Conservation (phyloP, 129 eudicot species). For the Ambrosia trifida region DNA sequence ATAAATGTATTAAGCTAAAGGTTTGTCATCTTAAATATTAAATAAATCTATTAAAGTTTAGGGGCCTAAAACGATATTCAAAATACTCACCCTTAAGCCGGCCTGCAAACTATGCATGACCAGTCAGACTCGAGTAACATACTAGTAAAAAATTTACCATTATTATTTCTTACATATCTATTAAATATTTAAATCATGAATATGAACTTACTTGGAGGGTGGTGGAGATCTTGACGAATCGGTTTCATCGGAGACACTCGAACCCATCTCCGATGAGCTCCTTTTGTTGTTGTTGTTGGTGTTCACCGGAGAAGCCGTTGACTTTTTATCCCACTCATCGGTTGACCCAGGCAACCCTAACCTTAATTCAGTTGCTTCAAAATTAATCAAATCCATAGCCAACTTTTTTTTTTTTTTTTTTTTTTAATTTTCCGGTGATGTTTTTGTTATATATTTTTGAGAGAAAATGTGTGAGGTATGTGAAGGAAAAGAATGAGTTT, state of each 20-base stretch:
- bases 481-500: background rate
- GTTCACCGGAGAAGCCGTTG: slow-evolving; percentile 19
- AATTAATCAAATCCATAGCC: slow-evolving; percentile 40
- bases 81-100: too few species aligned
- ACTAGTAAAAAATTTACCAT: too few species aligned
- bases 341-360: slow-evolving; percentile 64
- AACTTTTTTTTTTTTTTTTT: background rate
- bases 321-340: slow-evolving; percentile 38
- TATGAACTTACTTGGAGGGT: slow-evolving; percentile 62
- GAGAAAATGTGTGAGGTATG: background rate
- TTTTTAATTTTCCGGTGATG: slow-evolving; percentile 18
- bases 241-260: slow-evolving; percentile 27
- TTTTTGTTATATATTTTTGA: slow-evolving; percentile 3
- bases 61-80: too few species aligned
- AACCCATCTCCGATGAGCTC: slow-evolving; percentile 53
- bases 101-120: too few species aligned
- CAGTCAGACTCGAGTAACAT: too few species aligned
- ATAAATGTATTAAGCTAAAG: too few species aligned
- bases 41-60: too few species aligned
- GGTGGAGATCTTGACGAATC: slow-evolving; percentile 42
- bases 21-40: too few species aligned
- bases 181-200: background rate
- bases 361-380: slow-evolving; percentile 64
- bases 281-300: slow-evolving; percentile 52
- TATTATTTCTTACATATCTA: too few species aligned